Percentiles rank a stretch among this genome's conserved stretches.
Conservation (phyloP, 2,329 filamentous ascomycete species). For the Aspergillus bombycis region DNA sequence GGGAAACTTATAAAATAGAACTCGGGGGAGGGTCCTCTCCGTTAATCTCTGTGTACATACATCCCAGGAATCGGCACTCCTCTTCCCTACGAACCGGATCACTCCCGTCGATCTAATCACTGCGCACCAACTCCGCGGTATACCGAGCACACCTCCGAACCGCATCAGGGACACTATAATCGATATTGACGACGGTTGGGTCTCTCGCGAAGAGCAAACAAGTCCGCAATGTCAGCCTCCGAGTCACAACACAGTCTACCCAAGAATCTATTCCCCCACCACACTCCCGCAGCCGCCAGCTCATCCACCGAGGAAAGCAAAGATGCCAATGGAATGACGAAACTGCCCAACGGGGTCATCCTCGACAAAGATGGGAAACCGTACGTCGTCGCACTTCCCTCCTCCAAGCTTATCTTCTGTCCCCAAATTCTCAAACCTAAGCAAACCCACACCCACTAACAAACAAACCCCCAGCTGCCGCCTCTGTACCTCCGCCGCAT, state of each 20-base stretch:
- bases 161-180: background rate
- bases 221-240: constrained; percentile 18
- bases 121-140: background rate
- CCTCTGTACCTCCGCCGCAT: constrained; percentile 51
- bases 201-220: background rate
- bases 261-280: constrained; percentile 22
- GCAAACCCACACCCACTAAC: background rate
- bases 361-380: constrained; percentile 55
- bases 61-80: background rate
- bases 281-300: constrained; percentile 16
- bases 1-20: background rate
- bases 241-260: constrained; percentile 17
- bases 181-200: background rate
- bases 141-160: background rate
- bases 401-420: background rate
- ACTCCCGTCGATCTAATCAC: background rate
- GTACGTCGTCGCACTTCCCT: constrained; percentile 35
- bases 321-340: constrained; percentile 29
- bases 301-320: constrained; percentile 23
- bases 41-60: background rate
- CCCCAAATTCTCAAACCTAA: background rate
- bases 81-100: background rate
- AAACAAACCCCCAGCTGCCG: constrained; percentile 44
- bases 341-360: constrained; percentile 51
- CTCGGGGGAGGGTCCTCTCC: background rate